These are phyloP conservation scores for Achaetomiella virescens DNA, from an alignment of 495 filamentous ascomycete species.

Conservation along the genomic window DNA sequence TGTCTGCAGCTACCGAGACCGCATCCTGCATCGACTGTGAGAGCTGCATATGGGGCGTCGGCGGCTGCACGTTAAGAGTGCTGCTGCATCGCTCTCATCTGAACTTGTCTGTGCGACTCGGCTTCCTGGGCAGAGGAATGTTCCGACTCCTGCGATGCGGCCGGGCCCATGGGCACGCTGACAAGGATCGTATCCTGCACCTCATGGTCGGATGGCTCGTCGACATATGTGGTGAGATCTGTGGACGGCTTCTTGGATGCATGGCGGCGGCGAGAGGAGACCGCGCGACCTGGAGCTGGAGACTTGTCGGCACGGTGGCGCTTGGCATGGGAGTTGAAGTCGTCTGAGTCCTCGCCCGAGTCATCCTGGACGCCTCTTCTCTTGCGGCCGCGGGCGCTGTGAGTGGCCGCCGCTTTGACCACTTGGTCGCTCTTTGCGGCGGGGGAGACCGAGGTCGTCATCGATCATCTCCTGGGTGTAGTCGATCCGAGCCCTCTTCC, in stretches of 20 bases:
- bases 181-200: constrained; percentile 47
- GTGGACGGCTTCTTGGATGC: constrained; percentile 28
- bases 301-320: constrained; percentile 26
- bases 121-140: constrained; percentile 20
- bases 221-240: constrained; percentile 24
- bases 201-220: constrained; percentile 37
- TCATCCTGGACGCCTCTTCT: constrained; percentile 26
- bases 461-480: constrained; percentile 42
- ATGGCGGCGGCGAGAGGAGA: constrained; percentile 30
- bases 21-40: constrained; percentile 10
- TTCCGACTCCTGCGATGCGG: constrained; percentile 18
- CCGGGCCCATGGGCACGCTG: constrained; percentile 28
- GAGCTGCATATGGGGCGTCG: constrained; percentile 14
- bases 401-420: constrained; percentile 19
- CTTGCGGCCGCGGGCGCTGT: constrained; percentile 24
- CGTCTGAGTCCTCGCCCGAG: constrained; percentile 26
- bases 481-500: constrained; percentile 42
- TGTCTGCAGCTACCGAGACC: constrained; percentile 13
- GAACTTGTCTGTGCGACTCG: constrained; percentile 16
- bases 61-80: constrained; percentile 7
- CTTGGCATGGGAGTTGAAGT: constrained; percentile 8
- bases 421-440: not conserved
- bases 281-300: constrained; percentile 25
- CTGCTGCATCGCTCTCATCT: constrained; percentile 12
- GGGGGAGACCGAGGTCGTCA: constrained; percentile 19